Evolutionary conservation across 495 filamentous ascomycete species (phyloP).

Genomic region (Aspergillus diversus): DNA sequence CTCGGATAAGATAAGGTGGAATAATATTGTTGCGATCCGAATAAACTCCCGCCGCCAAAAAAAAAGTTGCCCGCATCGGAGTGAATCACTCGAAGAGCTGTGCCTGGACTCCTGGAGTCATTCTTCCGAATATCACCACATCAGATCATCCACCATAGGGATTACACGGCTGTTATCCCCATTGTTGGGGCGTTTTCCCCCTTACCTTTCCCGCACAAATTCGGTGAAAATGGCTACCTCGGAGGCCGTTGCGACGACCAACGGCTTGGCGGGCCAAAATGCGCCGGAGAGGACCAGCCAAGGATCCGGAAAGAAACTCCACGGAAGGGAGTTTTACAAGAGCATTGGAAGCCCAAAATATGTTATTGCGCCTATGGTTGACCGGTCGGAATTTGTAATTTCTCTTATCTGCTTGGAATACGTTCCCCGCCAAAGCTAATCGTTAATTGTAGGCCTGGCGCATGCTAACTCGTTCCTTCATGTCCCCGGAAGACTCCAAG

Average conservation of each 20-base stretch:
- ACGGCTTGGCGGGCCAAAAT: slow-evolving; percentile 24
- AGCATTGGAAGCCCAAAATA: slow-evolving; percentile 89
- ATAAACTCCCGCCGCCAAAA: slow-evolving; percentile 22
- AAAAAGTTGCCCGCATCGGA: slow-evolving; percentile 26
- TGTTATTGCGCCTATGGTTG: slow-evolving; percentile 96
- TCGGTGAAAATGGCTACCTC: slow-evolving; percentile 35
- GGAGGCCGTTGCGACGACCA: slow-evolving; percentile 23
- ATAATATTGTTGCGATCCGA: slow-evolving; percentile 31
- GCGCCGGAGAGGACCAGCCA: slow-evolving; percentile 22
- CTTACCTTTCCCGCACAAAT: slow-evolving; percentile 10
- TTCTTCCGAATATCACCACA: neutral
- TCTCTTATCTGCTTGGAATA: slow-evolving; percentile 1
- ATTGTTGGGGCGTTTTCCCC: slow-evolving; percentile 32
- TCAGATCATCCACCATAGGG: slow-evolving; percentile 37
- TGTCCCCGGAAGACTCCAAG: slow-evolving; percentile 61
- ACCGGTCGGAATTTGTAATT: slow-evolving; percentile 94
- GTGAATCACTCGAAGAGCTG: neutral
- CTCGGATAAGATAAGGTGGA: slow-evolving; percentile 37
- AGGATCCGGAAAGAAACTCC: slow-evolving; percentile 57
- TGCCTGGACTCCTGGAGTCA: neutral
- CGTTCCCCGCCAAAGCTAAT: slow-evolving; percentile 23
- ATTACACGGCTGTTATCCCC: slow-evolving; percentile 32
- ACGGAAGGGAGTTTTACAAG: slow-evolving; percentile 88
- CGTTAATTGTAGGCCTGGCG: slow-evolving; percentile 76
- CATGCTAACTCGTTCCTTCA: slow-evolving; percentile 88